A percentile compares a stretch with the other conserved stretches of the same genome.
phyloP scores from a whole-genome alignment of 108 stramenopile genomes.

The Skeletonema marinoi region DNA sequence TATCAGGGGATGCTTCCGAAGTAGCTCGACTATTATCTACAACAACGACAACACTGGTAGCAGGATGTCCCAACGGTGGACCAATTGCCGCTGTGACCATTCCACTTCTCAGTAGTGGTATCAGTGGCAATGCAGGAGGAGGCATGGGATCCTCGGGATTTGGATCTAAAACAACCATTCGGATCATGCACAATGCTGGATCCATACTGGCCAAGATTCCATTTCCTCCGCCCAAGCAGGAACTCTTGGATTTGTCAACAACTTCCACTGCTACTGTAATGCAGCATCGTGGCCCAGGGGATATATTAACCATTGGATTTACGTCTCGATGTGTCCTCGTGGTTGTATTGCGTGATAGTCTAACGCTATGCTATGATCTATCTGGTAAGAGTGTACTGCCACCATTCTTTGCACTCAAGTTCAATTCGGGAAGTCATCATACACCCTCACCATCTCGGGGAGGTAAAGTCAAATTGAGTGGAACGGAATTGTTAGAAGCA shows the following conservation, averaged over 20 bases:
- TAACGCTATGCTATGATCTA: conserved; percentile 75
- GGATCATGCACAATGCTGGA: conserved; percentile 78
- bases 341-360: conserved; percentile 72
- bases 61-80: conserved; percentile 84
- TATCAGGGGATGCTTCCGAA: conserved; percentile 27
- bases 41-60: conserved; percentile 73
- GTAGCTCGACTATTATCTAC: conserved; percentile 59
- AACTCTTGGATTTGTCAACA: conserved; percentile 14
- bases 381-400: conserved; percentile 57
- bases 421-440: conserved; percentile 11
- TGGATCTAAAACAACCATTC: conserved; percentile 39
- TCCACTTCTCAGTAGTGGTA: conserved; percentile 52
- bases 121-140: conserved; percentile 22
- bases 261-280: neutral
- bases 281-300: conserved; percentile 28
- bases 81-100: conserved; percentile 76
- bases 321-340: conserved; percentile 66
- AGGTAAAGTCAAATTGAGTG: conserved; percentile 7
- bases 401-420: conserved; percentile 68
- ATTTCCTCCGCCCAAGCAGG: conserved; percentile 57
- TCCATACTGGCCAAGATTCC: conserved; percentile 47
- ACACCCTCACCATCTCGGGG: neutral
- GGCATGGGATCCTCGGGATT: conserved; percentile 26
- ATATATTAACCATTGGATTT: conserved; percentile 79
- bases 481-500: conserved; percentile 65